Evolutionary conservation across 1,139 yeast species (phyloP), one percentile per base, ranked within the genome.

Genomic region (Hyphopichia fennica): DNA sequence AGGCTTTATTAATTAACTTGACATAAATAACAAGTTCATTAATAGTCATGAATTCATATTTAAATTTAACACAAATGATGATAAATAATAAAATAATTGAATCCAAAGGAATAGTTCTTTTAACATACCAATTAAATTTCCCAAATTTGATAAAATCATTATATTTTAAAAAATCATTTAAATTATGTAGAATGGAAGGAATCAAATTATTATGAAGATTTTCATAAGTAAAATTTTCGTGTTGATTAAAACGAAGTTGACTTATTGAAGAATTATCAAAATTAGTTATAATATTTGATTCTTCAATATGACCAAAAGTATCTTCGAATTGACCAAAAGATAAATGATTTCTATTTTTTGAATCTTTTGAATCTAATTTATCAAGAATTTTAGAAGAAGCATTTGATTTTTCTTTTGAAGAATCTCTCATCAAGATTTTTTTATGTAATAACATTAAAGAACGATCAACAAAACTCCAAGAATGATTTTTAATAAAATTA

Each of bases 101-200:
- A 55, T 81, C 84, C 41, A 80, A 65, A 3, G 86, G 86, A 40
- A 81, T 72, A 5, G 80, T 77, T 41, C 82, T 65, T 51, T 80
- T 75, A 39, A 80, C 71, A 48, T 78, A 81, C 85, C 85, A 81
- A 52, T 80, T 81, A 56, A 67, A 81, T 45, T 67, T 71, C 0
- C 80, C 79, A 50, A 75, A 67, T 44, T 72, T 72, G 48, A 72
- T 67, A 44, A 72, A 72, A 50, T 72, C 78, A 49, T 72, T 72
- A 49, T 72, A 72, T 53, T 72, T 67, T 38, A 74, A 59, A 47
- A 80, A 80, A 47, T 77, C 81, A 50, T 77, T 77, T 48, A 80
- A 59, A 50, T 79, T 79, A 52, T 80, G 84, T 35, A 81, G 55
- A n/a, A 81, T 68, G 1, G 81, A 72, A 1, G 86, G 84, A 31